Evolutionary conservation across 768 basidiomycete species (phyloP).

Genomic region (Tylopilus sp.): DNA sequence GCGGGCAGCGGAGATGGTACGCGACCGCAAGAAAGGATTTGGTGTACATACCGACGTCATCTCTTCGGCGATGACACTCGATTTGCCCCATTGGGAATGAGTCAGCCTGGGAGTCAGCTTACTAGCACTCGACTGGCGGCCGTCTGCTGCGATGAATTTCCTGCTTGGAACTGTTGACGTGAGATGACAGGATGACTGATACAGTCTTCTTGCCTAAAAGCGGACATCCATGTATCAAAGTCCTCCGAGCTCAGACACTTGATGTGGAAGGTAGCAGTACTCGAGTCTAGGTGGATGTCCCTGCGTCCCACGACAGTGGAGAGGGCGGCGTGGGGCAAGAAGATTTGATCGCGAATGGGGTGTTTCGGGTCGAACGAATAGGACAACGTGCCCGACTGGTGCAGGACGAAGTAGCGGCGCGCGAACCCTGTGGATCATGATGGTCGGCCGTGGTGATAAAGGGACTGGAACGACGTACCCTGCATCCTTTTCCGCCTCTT

Average conservation of each 20-base stretch:
- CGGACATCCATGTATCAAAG: constrained; percentile 70
- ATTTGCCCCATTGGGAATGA: constrained; percentile 46
- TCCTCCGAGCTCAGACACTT: constrained; percentile 71
- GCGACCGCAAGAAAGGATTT: not conserved
- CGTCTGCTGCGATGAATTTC: constrained; percentile 51
- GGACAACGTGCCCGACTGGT: constrained; percentile 63
- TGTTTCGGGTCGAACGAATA: constrained; percentile 75
- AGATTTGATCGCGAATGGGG: constrained; percentile 67
- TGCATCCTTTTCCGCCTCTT: constrained; percentile 88
- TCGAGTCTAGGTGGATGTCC: constrained; percentile 80
- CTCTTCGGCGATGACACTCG: constrained; percentile 56
- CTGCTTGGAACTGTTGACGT: constrained; percentile 37
- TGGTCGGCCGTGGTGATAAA: not conserved
- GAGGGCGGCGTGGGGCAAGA: constrained; percentile 68
- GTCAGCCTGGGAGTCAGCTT: constrained; percentile 40
- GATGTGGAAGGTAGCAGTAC: constrained; percentile 76
- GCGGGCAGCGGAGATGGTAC: not conserved
- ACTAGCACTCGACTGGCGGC: constrained; percentile 34
- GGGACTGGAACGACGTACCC: constrained; percentile 40
- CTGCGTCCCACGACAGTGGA: constrained; percentile 68
- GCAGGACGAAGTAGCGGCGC: constrained; percentile 73
- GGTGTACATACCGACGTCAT: constrained; percentile 54
- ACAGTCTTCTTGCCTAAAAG: constrained; percentile 54
- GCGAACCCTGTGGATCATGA: constrained; percentile 69
- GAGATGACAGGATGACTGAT: constrained; percentile 6